phyloP scores from a whole-genome alignment of 805 yeast genomes.

The Ascoidea asiatica region DNA sequence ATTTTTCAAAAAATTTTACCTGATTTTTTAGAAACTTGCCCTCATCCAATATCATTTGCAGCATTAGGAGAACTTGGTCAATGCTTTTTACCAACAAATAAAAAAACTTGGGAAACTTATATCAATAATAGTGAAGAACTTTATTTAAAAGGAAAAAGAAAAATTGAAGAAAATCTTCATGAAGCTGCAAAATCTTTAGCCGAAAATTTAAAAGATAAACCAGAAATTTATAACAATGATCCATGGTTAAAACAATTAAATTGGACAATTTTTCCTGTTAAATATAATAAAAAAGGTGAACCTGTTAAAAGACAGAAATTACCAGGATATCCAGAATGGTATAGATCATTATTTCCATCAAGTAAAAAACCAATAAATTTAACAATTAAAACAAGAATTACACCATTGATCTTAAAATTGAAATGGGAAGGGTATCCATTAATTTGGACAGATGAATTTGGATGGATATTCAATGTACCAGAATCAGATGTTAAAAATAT shows the following conservation, averaged over 20 bases:
- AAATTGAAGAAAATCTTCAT: constrained; percentile 45
- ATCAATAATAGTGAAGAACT: constrained; percentile 52
- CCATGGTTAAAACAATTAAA: constrained; percentile 89
- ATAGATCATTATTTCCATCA: constrained; percentile 37
- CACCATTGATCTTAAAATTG: constrained; percentile 64
- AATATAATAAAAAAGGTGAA: constrained; percentile 52
- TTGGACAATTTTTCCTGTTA: constrained; percentile 59
- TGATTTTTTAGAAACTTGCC: constrained; percentile 48
- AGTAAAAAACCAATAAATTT: constrained; percentile 34
- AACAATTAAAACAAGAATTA: constrained; percentile 57
- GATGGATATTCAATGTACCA: constrained; percentile 79
- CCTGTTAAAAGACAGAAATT: constrained; percentile 63
- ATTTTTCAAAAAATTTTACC: constrained; percentile 65
- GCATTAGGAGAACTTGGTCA: constrained; percentile 67
- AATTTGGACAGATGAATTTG: constrained; percentile 62
- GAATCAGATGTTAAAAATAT: constrained; percentile 17
- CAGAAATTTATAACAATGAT: constrained; percentile 38
- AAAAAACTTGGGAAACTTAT: constrained; percentile 55
- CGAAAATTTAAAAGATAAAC: constrained; percentile 23
- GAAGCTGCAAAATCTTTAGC: constrained; percentile 50
- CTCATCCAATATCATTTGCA: constrained; percentile 92
- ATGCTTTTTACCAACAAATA: constrained; percentile 66
- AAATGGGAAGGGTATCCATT: constrained; percentile 82
- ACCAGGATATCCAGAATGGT: constrained; percentile 95
- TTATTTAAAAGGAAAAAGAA: constrained; percentile 43